phyloP scores from a whole-genome alignment of 495 filamentous ascomycete genomes.

The Sabuloglossum arenarium region DNA sequence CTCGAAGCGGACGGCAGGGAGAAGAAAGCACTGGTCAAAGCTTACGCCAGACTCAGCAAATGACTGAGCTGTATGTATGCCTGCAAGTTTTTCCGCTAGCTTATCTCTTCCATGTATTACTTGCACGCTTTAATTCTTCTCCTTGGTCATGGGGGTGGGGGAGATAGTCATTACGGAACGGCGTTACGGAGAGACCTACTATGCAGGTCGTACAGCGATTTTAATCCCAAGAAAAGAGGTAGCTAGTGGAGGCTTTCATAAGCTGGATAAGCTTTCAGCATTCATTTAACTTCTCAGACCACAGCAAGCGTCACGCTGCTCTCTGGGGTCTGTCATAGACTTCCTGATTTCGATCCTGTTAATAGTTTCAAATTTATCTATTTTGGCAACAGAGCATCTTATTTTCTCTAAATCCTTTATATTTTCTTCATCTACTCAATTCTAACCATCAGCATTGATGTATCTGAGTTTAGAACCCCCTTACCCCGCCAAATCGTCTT shows the following conservation, averaged over 20 bases:
- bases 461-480: background rate
- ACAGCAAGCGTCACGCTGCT: background rate
- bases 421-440: background rate
- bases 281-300: background rate
- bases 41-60: constrained; percentile 29
- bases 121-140: background rate
- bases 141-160: background rate
- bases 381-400: background rate
- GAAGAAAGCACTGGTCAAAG: constrained; percentile 28
- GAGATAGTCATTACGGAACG: background rate
- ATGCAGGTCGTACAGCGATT: background rate
- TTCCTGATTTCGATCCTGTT: background rate
- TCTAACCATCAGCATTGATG: background rate
- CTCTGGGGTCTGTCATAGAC: background rate
- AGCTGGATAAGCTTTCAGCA: background rate
- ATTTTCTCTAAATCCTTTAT: background rate
- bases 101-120: background rate
- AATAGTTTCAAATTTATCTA: background rate
- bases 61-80: background rate
- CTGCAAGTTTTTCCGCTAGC: background rate
- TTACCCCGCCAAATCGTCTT: background rate
- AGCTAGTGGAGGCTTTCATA: background rate
- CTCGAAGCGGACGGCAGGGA: constrained; percentile 41
- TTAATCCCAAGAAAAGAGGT: background rate
- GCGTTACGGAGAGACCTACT: background rate